Conservation (phyloP, 2,329 filamentous ascomycete species). For the Diaporthe sp. region DNA sequence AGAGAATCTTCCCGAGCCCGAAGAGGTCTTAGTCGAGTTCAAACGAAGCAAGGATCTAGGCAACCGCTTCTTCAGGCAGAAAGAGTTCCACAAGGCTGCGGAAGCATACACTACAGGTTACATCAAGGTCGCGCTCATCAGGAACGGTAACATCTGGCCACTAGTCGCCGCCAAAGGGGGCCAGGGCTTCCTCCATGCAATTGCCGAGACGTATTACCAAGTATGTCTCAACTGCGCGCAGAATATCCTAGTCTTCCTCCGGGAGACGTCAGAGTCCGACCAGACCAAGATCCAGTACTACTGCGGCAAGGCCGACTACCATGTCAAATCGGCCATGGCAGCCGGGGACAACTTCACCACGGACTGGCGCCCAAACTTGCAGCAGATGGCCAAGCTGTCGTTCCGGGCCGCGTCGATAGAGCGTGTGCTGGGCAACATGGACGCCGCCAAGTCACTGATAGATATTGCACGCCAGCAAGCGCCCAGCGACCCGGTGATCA, state of each 20-base stretch:
- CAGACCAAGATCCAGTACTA: not conserved
- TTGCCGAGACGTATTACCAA: constrained; percentile 25
- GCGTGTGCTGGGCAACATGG: constrained; percentile 17
- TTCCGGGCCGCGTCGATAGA: constrained; percentile 32
- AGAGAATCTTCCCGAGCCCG: not conserved
- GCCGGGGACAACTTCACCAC: constrained; percentile 1
- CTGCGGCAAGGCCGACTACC: not conserved
- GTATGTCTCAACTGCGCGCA: constrained; percentile 30
- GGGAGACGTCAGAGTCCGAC: not conserved
- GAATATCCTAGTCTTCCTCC: constrained; percentile 13
- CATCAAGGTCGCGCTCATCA: constrained; percentile 23
- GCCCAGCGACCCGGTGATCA: constrained; percentile 19
- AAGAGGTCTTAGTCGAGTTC: constrained; percentile 9
- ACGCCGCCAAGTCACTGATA: not conserved
- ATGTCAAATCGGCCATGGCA: not conserved
- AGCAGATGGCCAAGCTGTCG: constrained; percentile 29
- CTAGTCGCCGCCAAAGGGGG: not conserved
- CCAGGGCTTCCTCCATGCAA: not conserved
- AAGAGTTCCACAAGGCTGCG: constrained; percentile 1
- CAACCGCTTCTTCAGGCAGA: constrained; percentile 19
- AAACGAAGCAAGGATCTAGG: constrained; percentile 29
- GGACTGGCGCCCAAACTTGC: constrained; percentile 19
- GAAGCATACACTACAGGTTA: not conserved
- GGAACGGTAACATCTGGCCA: constrained; percentile 23
- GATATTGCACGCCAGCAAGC: not conserved